Evolutionary conservation across 2,329 filamentous ascomycete species (phyloP).

Genomic region (Davidsoniella eucalypti): DNA sequence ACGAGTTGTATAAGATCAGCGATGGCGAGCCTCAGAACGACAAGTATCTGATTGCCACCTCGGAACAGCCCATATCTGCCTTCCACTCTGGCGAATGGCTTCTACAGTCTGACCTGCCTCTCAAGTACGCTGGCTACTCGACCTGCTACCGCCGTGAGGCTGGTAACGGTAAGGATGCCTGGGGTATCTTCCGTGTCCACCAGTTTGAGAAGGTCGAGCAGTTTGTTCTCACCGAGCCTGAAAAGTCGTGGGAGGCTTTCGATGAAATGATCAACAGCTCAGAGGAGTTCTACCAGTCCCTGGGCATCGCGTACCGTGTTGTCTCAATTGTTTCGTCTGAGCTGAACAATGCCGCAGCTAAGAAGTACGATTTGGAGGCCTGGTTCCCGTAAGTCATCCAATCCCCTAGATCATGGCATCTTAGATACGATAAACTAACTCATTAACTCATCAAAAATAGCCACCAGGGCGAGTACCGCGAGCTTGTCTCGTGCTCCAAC

Average conservation of each 20-base stretch:
- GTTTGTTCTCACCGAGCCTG: constrained; percentile 66
- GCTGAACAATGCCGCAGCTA: constrained; percentile 57
- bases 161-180: constrained; percentile 74
- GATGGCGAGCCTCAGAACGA: constrained; percentile 75
- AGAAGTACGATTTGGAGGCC: constrained; percentile 92
- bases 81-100: constrained; percentile 93
- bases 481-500: constrained; percentile 93
- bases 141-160: constrained; percentile 95
- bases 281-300: constrained; percentile 87
- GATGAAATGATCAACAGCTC: constrained; percentile 83
- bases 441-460: not conserved
- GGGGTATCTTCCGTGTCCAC: constrained; percentile 96
- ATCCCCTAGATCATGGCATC: too few relatives aligned
- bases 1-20: constrained; percentile 94
- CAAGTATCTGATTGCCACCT: constrained; percentile 65
- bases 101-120: constrained; percentile 64
- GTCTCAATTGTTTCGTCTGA: constrained; percentile 94
- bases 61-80: constrained; percentile 86
- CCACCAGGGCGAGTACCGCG: constrained; percentile 86
- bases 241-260: constrained; percentile 84
- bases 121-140: constrained; percentile 84
- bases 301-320: constrained; percentile 78
- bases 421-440: too few relatives aligned
- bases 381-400: constrained; percentile 59
- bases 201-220: constrained; percentile 94